Percentiles rank a stretch among this genome's conserved stretches.
Evolutionary conservation across 148 eudicot species (phyloP).

Genomic region (Chenopodium album): DNA sequence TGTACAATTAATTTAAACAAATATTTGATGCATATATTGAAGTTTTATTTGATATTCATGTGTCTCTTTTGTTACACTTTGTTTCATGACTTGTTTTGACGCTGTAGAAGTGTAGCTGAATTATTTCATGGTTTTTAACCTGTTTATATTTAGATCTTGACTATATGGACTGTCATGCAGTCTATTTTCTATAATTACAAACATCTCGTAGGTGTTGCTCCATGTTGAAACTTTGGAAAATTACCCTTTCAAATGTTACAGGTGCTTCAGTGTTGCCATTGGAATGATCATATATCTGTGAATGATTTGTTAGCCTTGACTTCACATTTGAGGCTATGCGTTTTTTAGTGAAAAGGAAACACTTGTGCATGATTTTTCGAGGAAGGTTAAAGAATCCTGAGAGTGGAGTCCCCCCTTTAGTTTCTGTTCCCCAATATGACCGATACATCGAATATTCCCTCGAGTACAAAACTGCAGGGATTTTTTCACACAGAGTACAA

Average conservation of each 20-base stretch:
- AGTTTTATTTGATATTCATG: neutral
- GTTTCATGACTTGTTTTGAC: neutral
- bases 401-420: too few species aligned
- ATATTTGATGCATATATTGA: neutral
- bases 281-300: neutral
- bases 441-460: too few species aligned
- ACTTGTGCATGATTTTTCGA: too few species aligned
- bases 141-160: too few species aligned
- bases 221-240: neutral
- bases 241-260: neutral
- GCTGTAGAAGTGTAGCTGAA: neutral
- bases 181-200: neutral
- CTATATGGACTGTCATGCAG: neutral
- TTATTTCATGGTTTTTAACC: neutral
- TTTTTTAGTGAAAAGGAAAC: too few species aligned
- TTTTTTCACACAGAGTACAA: too few species aligned
- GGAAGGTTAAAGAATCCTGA: too few species aligned
- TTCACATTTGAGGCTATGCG: neutral
- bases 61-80: neutral
- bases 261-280: neutral
- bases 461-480: too few species aligned
- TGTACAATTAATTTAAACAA: conserved; percentile 9
- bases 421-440: too few species aligned
- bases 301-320: neutral
- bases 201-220: neutral